Conservation (phyloP, 2,329 filamentous ascomycete genomes). For the Cytospora piceae region DNA sequence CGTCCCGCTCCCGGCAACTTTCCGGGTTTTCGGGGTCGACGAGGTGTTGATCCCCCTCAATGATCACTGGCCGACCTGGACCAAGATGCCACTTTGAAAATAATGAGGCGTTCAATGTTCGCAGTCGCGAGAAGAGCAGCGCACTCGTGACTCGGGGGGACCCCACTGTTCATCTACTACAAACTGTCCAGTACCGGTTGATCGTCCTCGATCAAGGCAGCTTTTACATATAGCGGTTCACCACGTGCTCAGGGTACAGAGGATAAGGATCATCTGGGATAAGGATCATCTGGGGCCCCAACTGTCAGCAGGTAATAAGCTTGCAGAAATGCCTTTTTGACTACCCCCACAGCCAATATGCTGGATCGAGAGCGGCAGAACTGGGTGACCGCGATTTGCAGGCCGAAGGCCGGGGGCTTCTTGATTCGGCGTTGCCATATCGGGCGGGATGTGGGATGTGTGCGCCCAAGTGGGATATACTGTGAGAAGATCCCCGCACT, state of each 20-base stretch:
- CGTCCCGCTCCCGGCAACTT: neutral
- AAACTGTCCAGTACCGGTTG: neutral
- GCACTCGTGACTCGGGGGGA: neutral
- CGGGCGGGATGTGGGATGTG: neutral
- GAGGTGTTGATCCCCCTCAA: neutral
- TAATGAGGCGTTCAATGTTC: neutral
- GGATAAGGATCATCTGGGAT: neutral
- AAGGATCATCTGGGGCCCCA: neutral
- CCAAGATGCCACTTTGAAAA: neutral
- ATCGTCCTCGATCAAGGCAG: neutral
- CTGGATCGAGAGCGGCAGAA: neutral
- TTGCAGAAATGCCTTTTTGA: neutral
- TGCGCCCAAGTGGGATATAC: too few species aligned
- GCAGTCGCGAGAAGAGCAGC: neutral
- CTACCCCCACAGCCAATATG: neutral
- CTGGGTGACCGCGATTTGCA: neutral
- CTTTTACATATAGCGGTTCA: neutral
- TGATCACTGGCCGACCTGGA: neutral
- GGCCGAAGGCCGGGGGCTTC: neutral
- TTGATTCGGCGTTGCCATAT: neutral
- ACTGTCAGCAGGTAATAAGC: slow-evolving; percentile 3
- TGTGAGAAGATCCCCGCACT: neutral
- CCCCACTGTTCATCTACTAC: neutral
- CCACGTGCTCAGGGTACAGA: neutral
- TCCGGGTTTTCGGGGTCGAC: neutral